Base-by-base conservation (phyloP, 495 filamentous ascomycete species). In the Aspergillus conjunctus region DNA sequence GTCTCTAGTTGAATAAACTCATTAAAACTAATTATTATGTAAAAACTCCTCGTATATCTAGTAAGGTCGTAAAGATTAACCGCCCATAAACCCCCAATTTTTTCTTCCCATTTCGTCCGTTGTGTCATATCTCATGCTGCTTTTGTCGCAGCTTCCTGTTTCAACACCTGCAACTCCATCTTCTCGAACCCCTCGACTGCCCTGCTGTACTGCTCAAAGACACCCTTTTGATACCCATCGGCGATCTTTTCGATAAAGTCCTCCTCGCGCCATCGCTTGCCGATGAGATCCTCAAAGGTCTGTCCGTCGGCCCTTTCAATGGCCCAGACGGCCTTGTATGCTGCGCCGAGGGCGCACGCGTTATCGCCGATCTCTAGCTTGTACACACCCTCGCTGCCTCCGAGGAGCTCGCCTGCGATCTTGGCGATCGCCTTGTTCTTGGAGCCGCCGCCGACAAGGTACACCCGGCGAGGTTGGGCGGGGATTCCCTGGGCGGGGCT, bases 271-370 rank as follows among this genome's bases (percentile, higher is more conserved):
- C 94, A 98, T 59, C 94, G 77, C 60, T 79, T 71, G 2, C 87
- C 90, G 46, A 98, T 86, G 62, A 95, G 78, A 39, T 92, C 86
- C 69, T 97, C 94, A 79, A 97, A 98, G 10, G 82, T 88, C 81
- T 96, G 86, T 22, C 83, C 83, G 1, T 68, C 55, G 20, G 71
- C 66, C 32, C 91, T 76, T 76, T 97, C 92, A 33, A 91, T 77
- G 1, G 87, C 91, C 94, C 94, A 98, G 0, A 93, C 88, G 51
- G 94, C 93, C 76, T 97, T 97, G 71, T 98, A 97, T n/a, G 93
- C 94, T 17, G 91, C 92, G 11, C 93, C 94, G 9, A 98, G 73
- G 18, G 93, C 94, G 73, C 94, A 98, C 31, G 94, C 93, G 75
- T 96, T 97, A 7, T 92, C 91, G n/a, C 93, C 92, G 21, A 97